Percentiles rank a stretch among this genome's conserved stretches.
Conservation (phyloP, 176 grass and related monocot genomes). For the Bromus sterilis region DNA sequence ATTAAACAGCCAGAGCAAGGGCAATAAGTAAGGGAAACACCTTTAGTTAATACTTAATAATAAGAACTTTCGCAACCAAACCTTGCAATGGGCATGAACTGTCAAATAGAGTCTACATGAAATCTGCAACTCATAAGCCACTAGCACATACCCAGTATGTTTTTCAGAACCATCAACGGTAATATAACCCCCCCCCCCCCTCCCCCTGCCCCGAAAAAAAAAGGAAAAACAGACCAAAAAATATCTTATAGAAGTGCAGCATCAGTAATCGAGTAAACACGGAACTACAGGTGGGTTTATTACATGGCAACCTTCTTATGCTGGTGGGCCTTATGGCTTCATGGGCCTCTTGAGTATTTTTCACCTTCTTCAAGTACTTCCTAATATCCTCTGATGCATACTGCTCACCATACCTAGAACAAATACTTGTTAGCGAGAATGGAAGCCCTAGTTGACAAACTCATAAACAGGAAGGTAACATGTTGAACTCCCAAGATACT, state of each 20-base stretch:
- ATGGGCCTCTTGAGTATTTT: constrained; percentile 99
- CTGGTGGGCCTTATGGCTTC: constrained; percentile 92
- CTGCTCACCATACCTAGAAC: constrained; percentile 62
- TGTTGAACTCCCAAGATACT: constrained; percentile 2
- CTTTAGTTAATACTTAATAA: not conserved
- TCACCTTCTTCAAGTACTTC: constrained; percentile 83
- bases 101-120: not conserved
- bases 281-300: constrained; percentile 27
- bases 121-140: not conserved
- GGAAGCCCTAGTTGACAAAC: not conserved
- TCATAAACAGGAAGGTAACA: not conserved
- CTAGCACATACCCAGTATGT: not conserved
- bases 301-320: constrained; percentile 97
- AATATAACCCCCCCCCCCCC: not conserved
- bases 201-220: not conserved
- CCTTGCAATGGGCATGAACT: not conserved
- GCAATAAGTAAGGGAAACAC: not conserved
- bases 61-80: not conserved
- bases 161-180: not conserved
- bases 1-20: too few species aligned
- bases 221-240: not conserved
- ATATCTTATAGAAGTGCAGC: not conserved
- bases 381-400: constrained; percentile 46
- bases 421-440: constrained; percentile 28
- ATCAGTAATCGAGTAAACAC: not conserved